These are phyloP conservation scores for Rickenella mellea DNA, from an alignment of 768 basidiomycete genomes.

Conservation along the genomic window DNA sequence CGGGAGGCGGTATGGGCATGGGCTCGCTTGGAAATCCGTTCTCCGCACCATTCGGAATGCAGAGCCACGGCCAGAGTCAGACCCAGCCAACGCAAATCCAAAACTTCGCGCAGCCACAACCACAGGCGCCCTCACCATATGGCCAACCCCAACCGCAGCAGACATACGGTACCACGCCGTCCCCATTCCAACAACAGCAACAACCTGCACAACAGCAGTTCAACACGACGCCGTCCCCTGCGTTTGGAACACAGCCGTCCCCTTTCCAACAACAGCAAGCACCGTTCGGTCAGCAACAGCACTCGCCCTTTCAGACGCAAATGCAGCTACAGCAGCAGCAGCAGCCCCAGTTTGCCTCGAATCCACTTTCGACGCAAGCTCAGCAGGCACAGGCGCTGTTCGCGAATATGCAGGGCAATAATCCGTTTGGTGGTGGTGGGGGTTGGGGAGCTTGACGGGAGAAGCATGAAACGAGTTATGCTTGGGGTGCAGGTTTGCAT, in stretches of 20 bases:
- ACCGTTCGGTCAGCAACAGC: background rate
- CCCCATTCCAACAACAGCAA: conserved; percentile 1
- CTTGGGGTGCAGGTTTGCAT: no score
- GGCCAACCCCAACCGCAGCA: background rate
- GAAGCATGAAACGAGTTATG: no score
- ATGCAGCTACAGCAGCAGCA: conserved; percentile 19
- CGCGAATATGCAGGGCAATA: conserved; percentile 2
- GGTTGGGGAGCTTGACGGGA: no score
- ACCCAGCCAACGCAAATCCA: conserved; percentile 9
- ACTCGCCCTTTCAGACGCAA: conserved; percentile 5
- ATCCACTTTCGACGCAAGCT: conserved; percentile 5
- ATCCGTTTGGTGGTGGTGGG: background rate
- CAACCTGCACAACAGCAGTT: no score
- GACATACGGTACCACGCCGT: background rate
- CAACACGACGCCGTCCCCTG: background rate
- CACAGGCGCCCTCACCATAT: conserved; percentile 1
- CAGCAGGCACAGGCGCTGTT: conserved; percentile 10
- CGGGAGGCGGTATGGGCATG: background rate
- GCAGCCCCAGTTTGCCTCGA: conserved; percentile 14
- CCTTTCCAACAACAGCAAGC: no score
- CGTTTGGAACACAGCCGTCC: background rate
- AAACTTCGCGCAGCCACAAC: background rate
- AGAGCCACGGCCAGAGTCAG: background rate
- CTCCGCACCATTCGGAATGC: conserved; percentile 7
- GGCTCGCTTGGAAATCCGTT: background rate